Base-by-base conservation (phyloP, 2,329 filamentous ascomycete species). In the Paecilomyces niveus region DNA sequence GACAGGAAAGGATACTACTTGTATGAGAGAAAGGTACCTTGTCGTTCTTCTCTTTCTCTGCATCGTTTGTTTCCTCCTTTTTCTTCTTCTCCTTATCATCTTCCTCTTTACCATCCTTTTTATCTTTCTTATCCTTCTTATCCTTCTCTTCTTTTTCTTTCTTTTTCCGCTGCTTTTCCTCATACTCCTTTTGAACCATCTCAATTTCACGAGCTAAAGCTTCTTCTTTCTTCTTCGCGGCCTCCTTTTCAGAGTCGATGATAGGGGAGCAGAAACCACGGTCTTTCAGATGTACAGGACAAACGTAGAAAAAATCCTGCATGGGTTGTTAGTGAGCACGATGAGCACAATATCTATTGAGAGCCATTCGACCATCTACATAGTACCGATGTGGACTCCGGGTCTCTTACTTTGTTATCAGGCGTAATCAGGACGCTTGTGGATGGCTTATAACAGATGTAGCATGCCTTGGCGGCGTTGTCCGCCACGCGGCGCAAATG, bases 251-350 rank as follows among this genome's bases (percentile, higher is more conserved):
- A 52, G 72, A 66, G 61, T 80, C 75, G 39, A 81, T 64, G 45
- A 81, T 71, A 3, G 85, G 80, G 24, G 81, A 81, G 69, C 89
- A 93, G 72, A 97, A 97, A 49, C 88, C 85, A 32, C 80, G 81
- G 69, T 97, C 94, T 68, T 89, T 90, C 8, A 97, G 78, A 74
- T 99, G 94, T 32, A 83, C 80, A 5, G 86, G 81, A 67, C 94
- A 99, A 52, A 95, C 84, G 71, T 95, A 97, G 78, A 99, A 97
- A 76, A 92, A 95, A 71, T 96, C 92, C 85, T 87, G 62, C 18
- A 49, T 18, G n/a, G n/a, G 24, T 33, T 18, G 18, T 33, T 18
- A 58, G 22, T 15, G 15, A 29, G 24, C 15, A 10, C 22, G 13
- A 45, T 15, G 15, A 29, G 24, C 15, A 10, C 22, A 7, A 45